Evolutionary conservation across 139 green algal species (phyloP), one percentile per base, ranked within the genome.

Genomic region (Deuterostichococcus epilithicus): DNA sequence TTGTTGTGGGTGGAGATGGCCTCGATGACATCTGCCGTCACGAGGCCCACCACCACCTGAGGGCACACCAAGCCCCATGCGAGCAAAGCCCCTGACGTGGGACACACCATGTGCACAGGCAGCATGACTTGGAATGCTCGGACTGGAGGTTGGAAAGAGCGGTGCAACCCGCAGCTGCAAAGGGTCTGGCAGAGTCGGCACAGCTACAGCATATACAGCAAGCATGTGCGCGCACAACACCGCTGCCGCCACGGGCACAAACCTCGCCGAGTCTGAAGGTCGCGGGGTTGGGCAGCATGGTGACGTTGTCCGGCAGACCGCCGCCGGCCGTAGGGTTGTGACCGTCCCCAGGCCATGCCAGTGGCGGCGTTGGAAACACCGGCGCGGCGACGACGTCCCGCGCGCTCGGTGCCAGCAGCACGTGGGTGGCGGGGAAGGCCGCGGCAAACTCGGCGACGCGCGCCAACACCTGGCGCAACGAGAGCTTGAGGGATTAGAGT

Each of bases 371-470:
- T 22, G 94, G 94, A 77, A 95, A 94, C n/a, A 93, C 83, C 3
- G 90, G 81, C 36, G 81, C 59, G 65, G 88, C 80, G 74, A 93
- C 87, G 8, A 88, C 86, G 67, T 98, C 94, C 0, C 90, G 74
- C 26, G 82, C 73, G 10, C 89, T 90, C 13, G 94, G 94, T 80
- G 97, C 66, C 38, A 98, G 81, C 58, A 93, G 70, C 33, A 97
- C 84, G 23, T 78, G 75, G 0, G 80, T 88, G 36, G 36, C 22
- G 23, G 32, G 28, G 30, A 58, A 71, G 0, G 69, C 58, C 5
- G 38, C 32, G 22, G 44, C 47, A 32, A 85, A 86, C 60, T 73
- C 66, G 23, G 73, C 69, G 15, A 89, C 34, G 44, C 86, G 81
- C 38, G 68, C 71, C 39, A 90, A 44, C 47, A 93, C 81, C 85